These are phyloP conservation scores for Trifolium subterraneum DNA, from an alignment of 306 rosid species.

Conservation along the genomic window DNA sequence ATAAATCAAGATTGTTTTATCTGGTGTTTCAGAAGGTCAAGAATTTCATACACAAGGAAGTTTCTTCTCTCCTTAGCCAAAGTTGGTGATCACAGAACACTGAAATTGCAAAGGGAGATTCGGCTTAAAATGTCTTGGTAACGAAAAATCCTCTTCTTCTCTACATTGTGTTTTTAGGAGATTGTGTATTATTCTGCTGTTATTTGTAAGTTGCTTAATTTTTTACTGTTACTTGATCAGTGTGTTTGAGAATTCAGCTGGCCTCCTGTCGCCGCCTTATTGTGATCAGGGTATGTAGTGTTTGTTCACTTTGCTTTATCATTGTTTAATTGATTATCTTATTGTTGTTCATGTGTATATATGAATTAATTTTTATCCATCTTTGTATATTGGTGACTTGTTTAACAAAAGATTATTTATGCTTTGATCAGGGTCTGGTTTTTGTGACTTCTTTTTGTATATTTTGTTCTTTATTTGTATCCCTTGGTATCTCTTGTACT, in stretches of 20 bases:
- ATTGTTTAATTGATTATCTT: not conserved
- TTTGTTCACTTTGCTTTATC: not conserved
- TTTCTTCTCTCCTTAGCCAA: slow-evolving; percentile 55
- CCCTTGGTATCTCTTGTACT: no score
- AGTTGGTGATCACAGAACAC: not conserved
- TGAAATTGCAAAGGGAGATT: slow-evolving; percentile 37
- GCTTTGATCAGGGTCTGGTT: no score
- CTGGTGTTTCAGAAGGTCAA: slow-evolving; percentile 48
- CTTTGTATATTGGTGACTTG: slow-evolving; percentile 20
- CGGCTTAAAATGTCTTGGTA: slow-evolving; percentile 44
- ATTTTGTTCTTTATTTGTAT: no score
- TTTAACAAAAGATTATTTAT: slow-evolving; percentile 20
- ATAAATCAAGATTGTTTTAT: slow-evolving; percentile 21
- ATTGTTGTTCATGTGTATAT: not conserved
- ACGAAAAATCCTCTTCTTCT: not conserved
- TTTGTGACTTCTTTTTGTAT: no score
- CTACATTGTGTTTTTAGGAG: slow-evolving; percentile 22
- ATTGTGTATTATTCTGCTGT: not conserved
- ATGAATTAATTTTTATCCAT: not conserved
- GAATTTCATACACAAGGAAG: slow-evolving; percentile 49
- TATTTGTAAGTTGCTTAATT: slow-evolving; percentile 7
- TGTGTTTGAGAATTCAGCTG: slow-evolving; percentile 26
- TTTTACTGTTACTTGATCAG: slow-evolving; percentile 45
- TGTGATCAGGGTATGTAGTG: slow-evolving; percentile 39
- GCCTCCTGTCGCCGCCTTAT: slow-evolving; percentile 31